Evolutionary conservation across 2,329 filamentous ascomycete species (phyloP).

Genomic region (Orbilia ellipsospora): DNA sequence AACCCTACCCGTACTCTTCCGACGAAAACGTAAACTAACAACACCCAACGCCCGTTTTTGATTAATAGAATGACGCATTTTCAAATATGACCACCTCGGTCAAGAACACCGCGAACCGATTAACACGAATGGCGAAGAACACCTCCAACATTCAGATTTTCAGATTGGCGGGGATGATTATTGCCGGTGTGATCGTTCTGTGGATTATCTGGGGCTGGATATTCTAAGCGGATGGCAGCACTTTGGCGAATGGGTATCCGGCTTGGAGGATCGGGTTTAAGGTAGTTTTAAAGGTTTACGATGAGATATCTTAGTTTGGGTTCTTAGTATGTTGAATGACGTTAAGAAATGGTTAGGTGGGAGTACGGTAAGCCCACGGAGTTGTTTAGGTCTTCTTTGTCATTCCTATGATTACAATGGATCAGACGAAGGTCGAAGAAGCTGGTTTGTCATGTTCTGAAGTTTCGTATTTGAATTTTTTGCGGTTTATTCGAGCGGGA

Average conservation of each 20-base stretch:
- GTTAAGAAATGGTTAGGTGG: no score
- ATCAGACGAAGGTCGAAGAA: no score
- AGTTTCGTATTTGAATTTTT: background rate
- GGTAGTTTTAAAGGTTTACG: no score
- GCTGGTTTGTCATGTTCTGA: no score
- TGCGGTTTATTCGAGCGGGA: slow-evolving; percentile 2
- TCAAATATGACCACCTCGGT: slow-evolving; percentile 84
- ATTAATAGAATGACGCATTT: slow-evolving; percentile 83
- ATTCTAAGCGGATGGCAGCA: slow-evolving; percentile 63
- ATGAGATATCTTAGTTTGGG: no score
- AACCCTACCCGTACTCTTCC: background rate
- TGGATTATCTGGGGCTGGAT: slow-evolving; percentile 78
- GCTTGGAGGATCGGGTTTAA: background rate
- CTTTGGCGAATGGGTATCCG: background rate
- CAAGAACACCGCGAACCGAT: slow-evolving; percentile 81
- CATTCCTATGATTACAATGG: no score
- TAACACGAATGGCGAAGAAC: slow-evolving; percentile 88
- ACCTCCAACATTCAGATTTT: slow-evolving; percentile 92
- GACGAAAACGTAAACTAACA: background rate
- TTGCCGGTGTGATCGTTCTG: slow-evolving; percentile 76
- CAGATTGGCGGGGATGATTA: slow-evolving; percentile 85
- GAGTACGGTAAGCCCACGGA: no score
- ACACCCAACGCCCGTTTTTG: background rate
- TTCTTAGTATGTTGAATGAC: no score
- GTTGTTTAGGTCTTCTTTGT: no score